phyloP scores from a whole-genome alignment of 169 alveolate species.

The Plasmodium reichenowi region DNA sequence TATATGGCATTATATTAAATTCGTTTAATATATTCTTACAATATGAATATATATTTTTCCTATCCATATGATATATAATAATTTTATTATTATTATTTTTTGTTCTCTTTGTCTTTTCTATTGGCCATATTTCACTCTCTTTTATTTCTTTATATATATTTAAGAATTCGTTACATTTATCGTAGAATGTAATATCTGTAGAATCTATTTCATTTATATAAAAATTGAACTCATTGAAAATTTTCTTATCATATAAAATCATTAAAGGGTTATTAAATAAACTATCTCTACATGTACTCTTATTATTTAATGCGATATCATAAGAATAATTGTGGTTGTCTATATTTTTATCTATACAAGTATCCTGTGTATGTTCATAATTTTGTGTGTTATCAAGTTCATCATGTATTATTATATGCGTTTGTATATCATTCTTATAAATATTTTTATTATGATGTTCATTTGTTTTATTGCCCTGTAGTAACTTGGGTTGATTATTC shows the following conservation, averaged over 20 bases:
- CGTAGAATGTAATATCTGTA: neutral
- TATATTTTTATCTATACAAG: too few species aligned
- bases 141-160: too few species aligned
- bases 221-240: slow-evolving; percentile 41
- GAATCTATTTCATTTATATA: slow-evolving; percentile 11
- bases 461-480: too few species aligned
- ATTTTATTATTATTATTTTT: neutral
- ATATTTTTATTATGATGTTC: too few species aligned
- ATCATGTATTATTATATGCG: neutral
- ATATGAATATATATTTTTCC: neutral
- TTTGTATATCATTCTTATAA: too few species aligned
- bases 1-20: slow-evolving; percentile 10
- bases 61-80: slow-evolving; percentile 7
- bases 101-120: too few species aligned
- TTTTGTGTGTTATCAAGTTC: neutral
- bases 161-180: neutral
- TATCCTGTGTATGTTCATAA: neutral
- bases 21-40: neutral
- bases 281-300: too few species aligned
- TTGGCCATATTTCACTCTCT: too few species aligned
- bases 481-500: too few species aligned
- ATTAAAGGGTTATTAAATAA: too few species aligned
- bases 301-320: too few species aligned
- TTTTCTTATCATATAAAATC: slow-evolving; percentile 11
- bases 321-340: too few species aligned